These are phyloP conservation scores for Zygosaccharomyces bisporus DNA, from an alignment of 805 yeast genomes.

Conservation along the genomic window DNA sequence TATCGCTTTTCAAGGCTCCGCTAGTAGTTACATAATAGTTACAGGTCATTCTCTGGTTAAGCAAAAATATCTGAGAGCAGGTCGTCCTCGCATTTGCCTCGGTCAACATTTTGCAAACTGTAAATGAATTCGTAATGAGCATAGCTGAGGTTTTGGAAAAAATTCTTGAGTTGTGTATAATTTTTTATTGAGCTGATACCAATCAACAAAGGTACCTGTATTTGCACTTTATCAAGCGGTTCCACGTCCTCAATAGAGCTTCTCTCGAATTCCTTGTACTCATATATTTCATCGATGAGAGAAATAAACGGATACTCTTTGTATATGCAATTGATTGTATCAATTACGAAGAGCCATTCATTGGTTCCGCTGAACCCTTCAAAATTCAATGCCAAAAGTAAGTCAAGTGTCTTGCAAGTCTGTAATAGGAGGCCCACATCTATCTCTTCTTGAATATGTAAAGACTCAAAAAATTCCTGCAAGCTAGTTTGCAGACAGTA, in stretches of 20 bases:
- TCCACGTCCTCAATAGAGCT: conserved; percentile 31
- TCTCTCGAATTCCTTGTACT: conserved; percentile 36
- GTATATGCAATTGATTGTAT: conserved; percentile 56
- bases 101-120: conserved; percentile 44
- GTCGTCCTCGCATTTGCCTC: conserved; percentile 51
- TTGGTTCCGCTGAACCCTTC: conserved; percentile 70
- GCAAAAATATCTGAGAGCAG: conserved; percentile 53
- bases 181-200: conserved; percentile 26
- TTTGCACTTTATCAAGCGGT: conserved; percentile 19
- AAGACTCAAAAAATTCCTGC: conserved; percentile 30
- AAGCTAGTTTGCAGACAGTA: conserved; percentile 50
- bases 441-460: conserved; percentile 29
- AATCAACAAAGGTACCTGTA: conserved; percentile 30
- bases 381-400: conserved; percentile 57
- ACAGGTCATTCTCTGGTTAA: neutral
- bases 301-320: conserved; percentile 35
- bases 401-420: conserved; percentile 76
- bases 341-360: conserved; percentile 84
- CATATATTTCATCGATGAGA: conserved; percentile 47
- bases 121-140: conserved; percentile 46
- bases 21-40: conserved; percentile 8
- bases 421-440: conserved; percentile 41
- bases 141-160: conserved; percentile 30
- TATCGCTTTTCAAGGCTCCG: conserved; percentile 47
- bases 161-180: conserved; percentile 27